phyloP scores from a whole-genome alignment of 208 protist species.

The Crithidia acanthocephali region DNA sequence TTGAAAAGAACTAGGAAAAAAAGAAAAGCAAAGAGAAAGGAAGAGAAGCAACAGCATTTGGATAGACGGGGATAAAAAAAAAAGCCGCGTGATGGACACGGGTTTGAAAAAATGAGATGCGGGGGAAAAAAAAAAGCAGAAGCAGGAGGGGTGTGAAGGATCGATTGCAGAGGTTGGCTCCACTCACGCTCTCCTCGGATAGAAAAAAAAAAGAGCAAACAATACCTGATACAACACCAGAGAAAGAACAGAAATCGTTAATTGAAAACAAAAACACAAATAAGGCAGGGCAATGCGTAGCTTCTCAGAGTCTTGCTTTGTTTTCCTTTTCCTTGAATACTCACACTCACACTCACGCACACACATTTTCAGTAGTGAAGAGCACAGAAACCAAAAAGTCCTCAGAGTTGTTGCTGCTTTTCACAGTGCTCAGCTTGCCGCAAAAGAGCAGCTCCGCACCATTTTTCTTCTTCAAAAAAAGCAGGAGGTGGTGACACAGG shows the following conservation, averaged over 20 bases:
- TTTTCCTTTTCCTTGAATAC: not conserved
- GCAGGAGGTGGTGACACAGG: not conserved
- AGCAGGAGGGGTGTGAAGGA: not conserved
- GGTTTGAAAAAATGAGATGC: not conserved
- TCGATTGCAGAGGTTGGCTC: not conserved
- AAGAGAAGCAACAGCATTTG: not conserved
- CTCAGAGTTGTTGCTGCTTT: too few species aligned
- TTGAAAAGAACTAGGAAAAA: not conserved
- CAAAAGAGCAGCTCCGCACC: too few species aligned
- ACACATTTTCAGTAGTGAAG: too few species aligned
- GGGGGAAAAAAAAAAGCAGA: not conserved
- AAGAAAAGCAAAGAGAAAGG: not conserved
- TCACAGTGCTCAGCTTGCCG: too few species aligned
- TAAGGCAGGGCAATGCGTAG: not conserved
- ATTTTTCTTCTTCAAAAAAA: too few species aligned
- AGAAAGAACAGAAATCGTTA: not conserved
- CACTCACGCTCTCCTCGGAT: not conserved
- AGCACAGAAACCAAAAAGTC: too few species aligned
- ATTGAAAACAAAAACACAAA: too few species aligned
- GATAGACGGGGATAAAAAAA: not conserved
- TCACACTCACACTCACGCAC: not conserved
- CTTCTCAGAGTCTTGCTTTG: not conserved
- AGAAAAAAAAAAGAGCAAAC: constrained; percentile 10
- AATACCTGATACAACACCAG: constrained; percentile 9
- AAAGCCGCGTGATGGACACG: not conserved